Evolutionary conservation across 371 early-diverging fungal species (phyloP).

Genomic region (Rhizomucor miehei): DNA sequence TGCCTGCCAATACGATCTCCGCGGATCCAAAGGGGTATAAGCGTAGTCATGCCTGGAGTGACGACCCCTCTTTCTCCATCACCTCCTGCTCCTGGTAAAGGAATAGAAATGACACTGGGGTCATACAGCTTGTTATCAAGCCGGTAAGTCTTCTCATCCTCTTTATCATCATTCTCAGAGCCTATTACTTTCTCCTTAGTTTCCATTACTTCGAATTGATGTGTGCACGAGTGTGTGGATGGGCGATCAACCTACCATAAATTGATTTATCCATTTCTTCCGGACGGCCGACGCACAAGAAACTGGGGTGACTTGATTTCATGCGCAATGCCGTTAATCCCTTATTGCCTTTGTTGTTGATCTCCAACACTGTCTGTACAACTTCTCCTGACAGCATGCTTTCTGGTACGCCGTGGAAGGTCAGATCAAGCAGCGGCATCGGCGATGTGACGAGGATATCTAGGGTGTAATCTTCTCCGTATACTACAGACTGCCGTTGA

Average conservation of each 20-base stretch:
- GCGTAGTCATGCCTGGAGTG: slow-evolving; percentile 67
- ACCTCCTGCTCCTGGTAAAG: slow-evolving; percentile 24
- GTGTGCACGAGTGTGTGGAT: not conserved
- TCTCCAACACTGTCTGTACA: slow-evolving; percentile 63
- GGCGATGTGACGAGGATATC: slow-evolving; percentile 75
- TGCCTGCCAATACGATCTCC: slow-evolving; percentile 91
- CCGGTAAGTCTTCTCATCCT: slow-evolving; percentile 6
- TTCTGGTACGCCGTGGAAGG: slow-evolving; percentile 74
- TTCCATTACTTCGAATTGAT: not conserved
- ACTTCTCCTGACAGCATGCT: slow-evolving; percentile 85
- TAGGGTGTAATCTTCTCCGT: slow-evolving; percentile 71
- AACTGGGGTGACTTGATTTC: slow-evolving; percentile 84
- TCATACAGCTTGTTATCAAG: slow-evolving; percentile 34
- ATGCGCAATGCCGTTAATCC: slow-evolving; percentile 70
- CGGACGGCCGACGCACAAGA: slow-evolving; percentile 71
- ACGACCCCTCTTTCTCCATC: slow-evolving; percentile 41
- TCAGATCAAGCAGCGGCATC: slow-evolving; percentile 82
- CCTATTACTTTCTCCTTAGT: not conserved
- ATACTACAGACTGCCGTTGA: slow-evolving; percentile 51
- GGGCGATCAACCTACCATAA: slow-evolving; percentile 23
- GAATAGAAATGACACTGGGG: slow-evolving; percentile 41
- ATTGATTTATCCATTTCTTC: slow-evolving; percentile 44
- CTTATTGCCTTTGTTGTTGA: slow-evolving; percentile 82
- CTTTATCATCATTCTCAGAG: not conserved
- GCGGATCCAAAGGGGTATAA: slow-evolving; percentile 86